Conservation (phyloP, 805 yeast species). For the Wickerhamiella allomyrinae region DNA sequence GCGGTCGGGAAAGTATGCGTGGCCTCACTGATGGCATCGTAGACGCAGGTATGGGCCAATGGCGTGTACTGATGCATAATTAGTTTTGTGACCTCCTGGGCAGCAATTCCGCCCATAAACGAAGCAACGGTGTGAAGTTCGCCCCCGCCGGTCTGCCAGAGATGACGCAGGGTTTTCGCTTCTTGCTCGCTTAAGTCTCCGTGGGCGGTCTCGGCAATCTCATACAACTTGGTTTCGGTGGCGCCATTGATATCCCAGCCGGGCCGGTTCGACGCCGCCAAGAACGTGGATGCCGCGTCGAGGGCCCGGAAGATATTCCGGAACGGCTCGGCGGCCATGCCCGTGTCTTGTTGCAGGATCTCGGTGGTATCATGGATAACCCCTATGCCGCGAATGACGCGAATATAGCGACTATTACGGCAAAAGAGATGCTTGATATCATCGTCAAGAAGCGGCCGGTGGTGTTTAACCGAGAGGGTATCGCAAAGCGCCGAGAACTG, state of each 20-base stretch:
- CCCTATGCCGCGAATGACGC: constrained; percentile 33
- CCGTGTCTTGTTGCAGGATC: constrained; percentile 23
- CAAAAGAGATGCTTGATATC: constrained; percentile 38
- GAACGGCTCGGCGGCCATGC: constrained; percentile 9
- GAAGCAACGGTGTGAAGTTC: constrained; percentile 49
- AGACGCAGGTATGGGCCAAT: constrained; percentile 50
- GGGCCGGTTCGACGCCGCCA: neutral
- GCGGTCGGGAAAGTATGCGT: neutral
- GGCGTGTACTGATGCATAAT: constrained; percentile 74
- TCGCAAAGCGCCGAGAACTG: constrained; percentile 21
- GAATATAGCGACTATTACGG: constrained; percentile 33
- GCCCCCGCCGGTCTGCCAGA: constrained; percentile 25
- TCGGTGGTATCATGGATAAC: constrained; percentile 1
- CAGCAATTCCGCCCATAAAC: constrained; percentile 69
- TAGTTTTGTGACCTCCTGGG: constrained; percentile 69
- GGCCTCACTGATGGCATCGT: constrained; percentile 43
- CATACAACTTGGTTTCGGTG: neutral
- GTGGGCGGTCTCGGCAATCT: no score
- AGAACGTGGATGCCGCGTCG: neutral
- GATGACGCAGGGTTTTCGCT: constrained; percentile 3
- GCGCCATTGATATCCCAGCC: constrained; percentile 1
- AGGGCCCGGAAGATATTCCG: constrained; percentile 10
- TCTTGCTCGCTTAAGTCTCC: neutral
- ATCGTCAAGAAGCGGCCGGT: constrained; percentile 21
- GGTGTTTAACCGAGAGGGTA: neutral